A percentile compares a stretch with the other conserved stretches of the same genome.
Conservation (phyloP, 2,329 filamentous ascomycete species). For the Polychaeton citri region DNA sequence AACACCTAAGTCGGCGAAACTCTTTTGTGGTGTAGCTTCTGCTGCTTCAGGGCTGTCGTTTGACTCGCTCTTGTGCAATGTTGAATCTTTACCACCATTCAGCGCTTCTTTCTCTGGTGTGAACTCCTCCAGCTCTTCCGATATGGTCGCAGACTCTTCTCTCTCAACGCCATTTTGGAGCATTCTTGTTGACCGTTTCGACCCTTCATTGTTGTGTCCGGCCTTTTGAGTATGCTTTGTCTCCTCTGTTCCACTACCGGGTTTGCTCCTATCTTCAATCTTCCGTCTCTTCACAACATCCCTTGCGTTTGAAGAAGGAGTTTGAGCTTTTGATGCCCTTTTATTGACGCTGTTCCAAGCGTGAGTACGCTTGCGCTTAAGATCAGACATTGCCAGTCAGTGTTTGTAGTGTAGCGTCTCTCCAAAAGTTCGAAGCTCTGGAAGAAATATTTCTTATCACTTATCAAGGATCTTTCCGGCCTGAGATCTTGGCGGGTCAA, state of each 20-base stretch:
- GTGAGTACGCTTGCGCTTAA: not conserved
- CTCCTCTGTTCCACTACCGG: not conserved
- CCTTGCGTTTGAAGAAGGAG: too few species aligned
- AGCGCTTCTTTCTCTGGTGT: conserved; percentile 11
- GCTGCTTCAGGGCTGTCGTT: too few species aligned
- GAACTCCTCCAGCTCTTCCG: conserved; percentile 5
- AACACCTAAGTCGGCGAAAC: conserved; percentile 62
- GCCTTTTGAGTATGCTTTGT: conserved; percentile 9
- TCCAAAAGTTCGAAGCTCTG: too few species aligned
- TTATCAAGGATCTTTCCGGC: not conserved
- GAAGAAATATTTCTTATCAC: not conserved
- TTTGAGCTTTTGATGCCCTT: not conserved
- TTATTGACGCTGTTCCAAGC: not conserved
- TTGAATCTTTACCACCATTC: too few species aligned
- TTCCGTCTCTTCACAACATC: not conserved
- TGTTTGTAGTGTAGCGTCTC: too few species aligned
- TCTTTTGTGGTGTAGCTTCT: conserved; percentile 29
- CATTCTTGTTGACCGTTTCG: too few species aligned
- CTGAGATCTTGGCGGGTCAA: not conserved
- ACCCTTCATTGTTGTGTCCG: too few species aligned
- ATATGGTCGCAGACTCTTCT: too few species aligned
- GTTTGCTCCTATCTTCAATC: not conserved
- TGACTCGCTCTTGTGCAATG: too few species aligned
- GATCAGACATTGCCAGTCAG: not conserved
- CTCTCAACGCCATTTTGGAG: too few species aligned